Conservation (phyloP, 306 rosid species). For the Lathyrus tuberosus region DNA sequence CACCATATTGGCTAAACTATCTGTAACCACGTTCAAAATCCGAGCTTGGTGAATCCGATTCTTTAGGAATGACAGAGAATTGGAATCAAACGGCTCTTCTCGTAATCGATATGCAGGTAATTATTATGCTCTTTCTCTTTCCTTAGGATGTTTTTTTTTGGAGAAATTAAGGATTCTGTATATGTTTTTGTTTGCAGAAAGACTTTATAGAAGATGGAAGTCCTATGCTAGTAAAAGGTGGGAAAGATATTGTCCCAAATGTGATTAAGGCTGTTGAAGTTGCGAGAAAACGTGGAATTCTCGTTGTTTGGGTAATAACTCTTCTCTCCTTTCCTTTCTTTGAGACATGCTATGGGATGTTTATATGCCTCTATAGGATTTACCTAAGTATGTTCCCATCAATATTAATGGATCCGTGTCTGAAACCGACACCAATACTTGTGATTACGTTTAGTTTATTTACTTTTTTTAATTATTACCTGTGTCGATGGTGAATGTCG, state of each 20-base stretch:
- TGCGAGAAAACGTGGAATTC: conserved; percentile 71
- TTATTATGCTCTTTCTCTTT: conserved; percentile 24
- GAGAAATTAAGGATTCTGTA: conserved; percentile 25
- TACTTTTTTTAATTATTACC: too few relatives aligned
- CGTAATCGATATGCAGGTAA: conserved; percentile 85
- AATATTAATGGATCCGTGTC: too few relatives aligned
- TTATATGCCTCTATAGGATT: too few relatives aligned
- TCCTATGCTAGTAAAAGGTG: conserved; percentile 61
- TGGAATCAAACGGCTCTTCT: conserved; percentile 67
- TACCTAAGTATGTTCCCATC: too few relatives aligned
- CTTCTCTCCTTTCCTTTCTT: too few relatives aligned
- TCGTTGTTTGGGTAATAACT: conserved; percentile 69
- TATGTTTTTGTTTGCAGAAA: conserved; percentile 49
- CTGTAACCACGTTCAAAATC: conserved; percentile 32
- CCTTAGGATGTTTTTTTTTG: not conserved
- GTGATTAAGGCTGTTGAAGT: conserved; percentile 66
- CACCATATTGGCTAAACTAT: conserved; percentile 2
- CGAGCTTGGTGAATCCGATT: conserved; percentile 27
- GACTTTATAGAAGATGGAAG: conserved; percentile 65
- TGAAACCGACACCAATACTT: too few relatives aligned
- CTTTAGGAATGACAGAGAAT: conserved; percentile 52
- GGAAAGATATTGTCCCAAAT: conserved; percentile 69
- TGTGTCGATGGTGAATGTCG: too few relatives aligned
- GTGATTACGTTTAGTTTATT: too few relatives aligned
- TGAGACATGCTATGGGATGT: too few relatives aligned